Conservation (phyloP, 306 rosid genomes). For the Cicer pinnatifidum region DNA sequence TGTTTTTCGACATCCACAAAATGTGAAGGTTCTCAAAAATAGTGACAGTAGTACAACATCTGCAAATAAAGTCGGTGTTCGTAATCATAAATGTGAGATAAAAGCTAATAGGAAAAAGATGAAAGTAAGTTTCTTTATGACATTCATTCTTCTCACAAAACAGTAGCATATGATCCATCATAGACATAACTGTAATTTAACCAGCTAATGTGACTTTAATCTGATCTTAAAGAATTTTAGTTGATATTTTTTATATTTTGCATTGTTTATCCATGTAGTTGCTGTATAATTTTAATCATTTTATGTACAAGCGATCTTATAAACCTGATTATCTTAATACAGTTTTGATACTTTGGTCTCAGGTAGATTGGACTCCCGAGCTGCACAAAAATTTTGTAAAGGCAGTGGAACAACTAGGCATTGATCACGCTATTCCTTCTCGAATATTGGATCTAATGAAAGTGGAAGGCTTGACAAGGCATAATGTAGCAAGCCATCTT, state of each 20-base stretch:
- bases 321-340: constrained; percentile 37
- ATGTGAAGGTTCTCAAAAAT: constrained; percentile 47
- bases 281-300: not conserved
- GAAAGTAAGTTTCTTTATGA: constrained; percentile 60
- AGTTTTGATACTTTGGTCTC: constrained; percentile 48
- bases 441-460: constrained; percentile 87
- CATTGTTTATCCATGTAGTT: constrained; percentile 17
- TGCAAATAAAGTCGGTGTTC: constrained; percentile 51
- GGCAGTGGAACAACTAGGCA: constrained; percentile 91
- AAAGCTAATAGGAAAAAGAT: constrained; percentile 75
- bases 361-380: constrained; percentile 95
- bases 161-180: too few relatives aligned
- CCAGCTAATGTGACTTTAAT: too few relatives aligned
- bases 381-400: constrained; percentile 89
- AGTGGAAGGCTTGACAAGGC: constrained; percentile 91
- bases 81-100: constrained; percentile 42
- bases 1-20: constrained; percentile 45
- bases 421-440: constrained; percentile 97
- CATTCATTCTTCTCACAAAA: constrained; percentile 17
- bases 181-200: too few relatives aligned
- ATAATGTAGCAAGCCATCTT: constrained; percentile 95
- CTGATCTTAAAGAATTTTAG: too few relatives aligned
- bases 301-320: not conserved
- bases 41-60: constrained; percentile 46
- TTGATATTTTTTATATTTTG: not conserved